Evolutionary conservation across 441 rosid genomes (phyloP).

Genomic region (Brassica balearica): DNA sequence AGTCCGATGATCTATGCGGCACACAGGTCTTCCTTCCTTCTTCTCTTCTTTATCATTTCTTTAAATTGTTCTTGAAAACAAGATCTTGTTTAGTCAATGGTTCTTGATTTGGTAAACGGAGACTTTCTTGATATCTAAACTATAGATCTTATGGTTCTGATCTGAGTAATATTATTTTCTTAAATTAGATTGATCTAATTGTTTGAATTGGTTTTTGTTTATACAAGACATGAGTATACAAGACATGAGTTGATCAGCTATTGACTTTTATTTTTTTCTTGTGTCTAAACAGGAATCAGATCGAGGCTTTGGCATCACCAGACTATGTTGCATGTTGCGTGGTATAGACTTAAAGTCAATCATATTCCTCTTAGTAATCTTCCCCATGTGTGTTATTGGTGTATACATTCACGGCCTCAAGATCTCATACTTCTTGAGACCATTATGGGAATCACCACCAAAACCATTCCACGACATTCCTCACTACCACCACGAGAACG

Average conservation of each 20-base stretch:
- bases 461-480: conserved; percentile 76
- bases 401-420: conserved; percentile 82
- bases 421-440: conserved; percentile 82
- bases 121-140: conserved; percentile 13
- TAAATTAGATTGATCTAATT: neutral
- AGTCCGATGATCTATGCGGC: conserved; percentile 78
- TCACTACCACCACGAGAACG: conserved; percentile 82
- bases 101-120: neutral
- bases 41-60: neutral
- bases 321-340: conserved; percentile 75
- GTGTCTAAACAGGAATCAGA: conserved; percentile 60
- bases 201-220: too few relatives aligned
- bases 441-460: conserved; percentile 88
- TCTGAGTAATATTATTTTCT: neutral
- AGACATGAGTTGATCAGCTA: neutral
- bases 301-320: conserved; percentile 65
- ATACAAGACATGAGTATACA: neutral
- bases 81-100: conserved; percentile 36
- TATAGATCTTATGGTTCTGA: conserved; percentile 29
- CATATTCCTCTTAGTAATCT: conserved; percentile 61
- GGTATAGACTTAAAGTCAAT: conserved; percentile 63
- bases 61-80: neutral
- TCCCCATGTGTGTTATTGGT: conserved; percentile 69
- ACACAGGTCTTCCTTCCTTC: conserved; percentile 59
- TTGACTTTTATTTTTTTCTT: conserved; percentile 13